Evolutionary conservation across 169 alveolate genomes (phyloP).

Genomic region (Cryptosporidium bovis): DNA sequence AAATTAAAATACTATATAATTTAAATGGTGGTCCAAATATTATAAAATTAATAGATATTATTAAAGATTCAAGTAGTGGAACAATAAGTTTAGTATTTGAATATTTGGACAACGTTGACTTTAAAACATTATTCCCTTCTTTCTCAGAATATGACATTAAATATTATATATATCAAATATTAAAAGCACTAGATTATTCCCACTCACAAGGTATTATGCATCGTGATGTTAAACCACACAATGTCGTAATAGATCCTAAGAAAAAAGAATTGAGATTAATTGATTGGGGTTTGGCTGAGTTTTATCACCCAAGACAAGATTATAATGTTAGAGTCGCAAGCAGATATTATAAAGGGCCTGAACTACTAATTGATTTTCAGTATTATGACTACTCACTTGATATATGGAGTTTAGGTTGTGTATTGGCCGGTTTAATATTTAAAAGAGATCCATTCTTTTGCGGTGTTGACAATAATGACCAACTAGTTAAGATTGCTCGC

Average conservation of each 20-base stretch:
- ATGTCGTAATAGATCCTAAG: slow-evolving; percentile 95
- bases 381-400: slow-evolving; percentile 97
- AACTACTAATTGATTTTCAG: slow-evolving; percentile 94
- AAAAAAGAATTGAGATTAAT: slow-evolving; percentile 91
- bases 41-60: slow-evolving; percentile 92
- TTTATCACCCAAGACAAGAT: slow-evolving; percentile 97
- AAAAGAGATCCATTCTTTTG: slow-evolving; percentile 87
- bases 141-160: slow-evolving; percentile 94
- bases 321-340: slow-evolving; percentile 98
- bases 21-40: slow-evolving; percentile 96
- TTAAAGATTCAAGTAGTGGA: slow-evolving; percentile 95
- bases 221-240: slow-evolving; percentile 96
- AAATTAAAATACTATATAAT: slow-evolving; percentile 94
- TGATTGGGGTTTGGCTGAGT: slow-evolving; percentile 99
- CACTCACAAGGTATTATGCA: slow-evolving; percentile 99
- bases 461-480: slow-evolving; percentile 95
- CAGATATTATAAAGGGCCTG: slow-evolving; percentile 99
- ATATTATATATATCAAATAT: slow-evolving; percentile 93
- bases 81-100: slow-evolving; percentile 95
- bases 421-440: slow-evolving; percentile 94
- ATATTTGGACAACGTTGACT: slow-evolving; percentile 90
- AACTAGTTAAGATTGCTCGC: slow-evolving; percentile 96
- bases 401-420: slow-evolving; percentile 99
- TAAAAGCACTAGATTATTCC: slow-evolving; percentile 95
- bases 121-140: slow-evolving; percentile 93